Base-by-base conservation (phyloP, 2,329 filamentous ascomycete species). In the Trichoderma sp. region DNA sequence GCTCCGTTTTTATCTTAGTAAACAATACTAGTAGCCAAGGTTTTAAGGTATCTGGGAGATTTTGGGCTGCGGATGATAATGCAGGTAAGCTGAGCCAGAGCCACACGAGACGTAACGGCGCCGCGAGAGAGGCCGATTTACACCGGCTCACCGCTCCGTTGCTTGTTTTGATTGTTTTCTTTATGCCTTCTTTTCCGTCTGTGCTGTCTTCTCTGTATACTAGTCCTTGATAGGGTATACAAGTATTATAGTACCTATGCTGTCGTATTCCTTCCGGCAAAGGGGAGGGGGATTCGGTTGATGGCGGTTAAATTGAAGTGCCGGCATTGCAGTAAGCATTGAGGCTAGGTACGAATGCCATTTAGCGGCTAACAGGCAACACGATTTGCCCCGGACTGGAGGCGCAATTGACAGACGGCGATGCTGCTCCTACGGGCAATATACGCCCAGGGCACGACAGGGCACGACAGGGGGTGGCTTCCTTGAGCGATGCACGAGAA, bases 261-360 rank as follows among this genome's bases (percentile, higher is more conserved):
- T 8, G 33, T 11, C 8, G 33, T 49, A 24, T 49, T 49, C 40
- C 58, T 61, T 21, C 33, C 10, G 19, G 14, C 35, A 59, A 37
- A 21, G 52, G 52, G 24, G 35, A 13, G 8, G 21, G 57, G 21
- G 57, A 21, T 10, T 35, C 33, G 14, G 56, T 58, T 21, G 29
- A 24, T 49, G n/a, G 47, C 47, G 55, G 55, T 58, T 40, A 40
- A 40, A 61, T 37, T 24, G n/a, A 58, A 60, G 49, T 64, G 49
- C 61, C 61, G 61, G 61, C 61, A 64, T 64, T 64, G 61, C 61
- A 64, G 61, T 27, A 64, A 56, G 49, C 61, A 27, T 43, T 43
- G 40, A 43, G 40, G 40, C 40, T 43, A 43, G 40, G 40, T n/a
- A 4, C 40, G 24, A 29, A 19, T 43, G 21, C 47, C 7, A 49